Conservation (phyloP, 2,329 filamentous ascomycete genomes). For the Arthrobotrys musiformis region DNA sequence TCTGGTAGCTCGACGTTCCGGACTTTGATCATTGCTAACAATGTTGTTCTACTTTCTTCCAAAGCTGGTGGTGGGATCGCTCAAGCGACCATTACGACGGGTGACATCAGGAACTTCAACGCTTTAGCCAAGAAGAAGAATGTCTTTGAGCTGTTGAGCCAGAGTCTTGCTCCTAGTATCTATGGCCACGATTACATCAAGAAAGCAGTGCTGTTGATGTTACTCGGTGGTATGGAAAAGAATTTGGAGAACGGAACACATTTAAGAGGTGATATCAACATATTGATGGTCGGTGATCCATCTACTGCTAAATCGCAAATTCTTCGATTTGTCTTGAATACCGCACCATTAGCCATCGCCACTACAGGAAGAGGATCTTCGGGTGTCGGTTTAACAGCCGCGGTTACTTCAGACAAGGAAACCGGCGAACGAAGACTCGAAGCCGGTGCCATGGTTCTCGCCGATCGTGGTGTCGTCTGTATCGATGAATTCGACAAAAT, state of each 20-base stretch:
- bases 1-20: constrained; percentile 94
- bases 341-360: constrained; percentile 92
- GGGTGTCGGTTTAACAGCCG: constrained; percentile 95
- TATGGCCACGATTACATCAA: constrained; percentile 98
- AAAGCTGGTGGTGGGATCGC: constrained; percentile 96
- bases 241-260: constrained; percentile 98
- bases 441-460: constrained; percentile 98
- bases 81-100: constrained; percentile 90
- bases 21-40: constrained; percentile 92
- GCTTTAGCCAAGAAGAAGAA: constrained; percentile 95
- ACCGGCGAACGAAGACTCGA: constrained; percentile 94
- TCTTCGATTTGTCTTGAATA: constrained; percentile 95
- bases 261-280: constrained; percentile 95
- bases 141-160: constrained; percentile 89
- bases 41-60: constrained; percentile 91
- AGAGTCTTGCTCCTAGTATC: constrained; percentile 94
- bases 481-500: constrained; percentile 99
- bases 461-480: constrained; percentile 94
- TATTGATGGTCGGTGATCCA: constrained; percentile 98
- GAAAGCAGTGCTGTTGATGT: constrained; percentile 94
- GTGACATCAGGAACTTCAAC: constrained; percentile 98
- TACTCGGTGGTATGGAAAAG: constrained; percentile 96
- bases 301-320: constrained; percentile 99
- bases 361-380: constrained; percentile 97
- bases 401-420: constrained; percentile 96